Evolutionary conservation across 495 filamentous ascomycete genomes (phyloP), one percentile per base, ranked within the genome.

Genomic region (Podospora tetraspora): DNA sequence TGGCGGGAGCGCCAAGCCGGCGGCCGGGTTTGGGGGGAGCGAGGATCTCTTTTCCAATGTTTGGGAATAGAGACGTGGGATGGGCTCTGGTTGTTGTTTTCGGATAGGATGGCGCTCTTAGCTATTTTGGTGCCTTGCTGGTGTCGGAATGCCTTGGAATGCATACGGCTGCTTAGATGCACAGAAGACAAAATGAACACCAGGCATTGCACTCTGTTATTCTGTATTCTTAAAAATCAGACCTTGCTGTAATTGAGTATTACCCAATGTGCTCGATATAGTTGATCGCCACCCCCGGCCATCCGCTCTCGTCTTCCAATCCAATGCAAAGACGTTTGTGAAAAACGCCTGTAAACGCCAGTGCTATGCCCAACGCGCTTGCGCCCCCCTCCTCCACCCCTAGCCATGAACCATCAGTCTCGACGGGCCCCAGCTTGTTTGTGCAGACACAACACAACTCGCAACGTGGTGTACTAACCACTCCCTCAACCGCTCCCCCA

Each of bases 21-120:
- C 70, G 8, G 67, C 72, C 0, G 90, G 89, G 66, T 90, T 92
- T 79, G 88, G 86, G 3, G 87, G 84, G 13, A 82, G 82, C 64
- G 93, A 97, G 71, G 93, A 97, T 81, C 78, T 97, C 73, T 97
- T 96, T 77, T 93, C 91, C 57, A 97, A 97, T 80, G 93, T 97
- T 68, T 97, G 93, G 93, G 84, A 92, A 79, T 96, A 79, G 79
- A 58, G 24, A 37, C 56, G 57, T 25, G 22, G 22, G 52, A 43
- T 4, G 57, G 59, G 24, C 22, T 25, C 13, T 19, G 23, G 6
- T 52, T 52, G 16, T n/a, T 52, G 43, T 52, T 52, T 19, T 8
- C 5, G 16, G 43, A n/a, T 19, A 52, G 6, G 16, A 52, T 52
- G 43, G 43, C 16, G 43, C 43, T 6, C 19, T 52, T 52, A n/a